A percentile compares a stretch with the other conserved stretches of the same genome.
Evolutionary conservation across 805 yeast genomes (phyloP).

Genomic region (Alloascoidea africana): DNA sequence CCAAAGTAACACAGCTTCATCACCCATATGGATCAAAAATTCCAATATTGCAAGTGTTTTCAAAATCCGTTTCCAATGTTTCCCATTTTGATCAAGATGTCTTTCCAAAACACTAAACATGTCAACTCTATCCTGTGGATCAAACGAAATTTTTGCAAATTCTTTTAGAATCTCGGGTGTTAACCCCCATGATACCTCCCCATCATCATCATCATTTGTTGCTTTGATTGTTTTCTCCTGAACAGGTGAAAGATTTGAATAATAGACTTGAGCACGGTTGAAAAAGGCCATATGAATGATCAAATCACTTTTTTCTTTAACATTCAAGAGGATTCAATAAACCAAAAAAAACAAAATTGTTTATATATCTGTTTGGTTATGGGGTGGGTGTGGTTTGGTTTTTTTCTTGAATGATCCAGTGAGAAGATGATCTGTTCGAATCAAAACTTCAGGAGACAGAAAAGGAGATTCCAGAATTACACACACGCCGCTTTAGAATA

Average conservation of each 20-base stretch:
- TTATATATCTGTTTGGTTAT: too few relatives aligned
- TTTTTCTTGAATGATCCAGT: too few relatives aligned
- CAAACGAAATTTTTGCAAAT: background rate
- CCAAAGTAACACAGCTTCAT: background rate
- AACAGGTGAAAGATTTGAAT: background rate
- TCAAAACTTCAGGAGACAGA: too few relatives aligned
- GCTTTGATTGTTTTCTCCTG: background rate
- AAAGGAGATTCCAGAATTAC: too few relatives aligned
- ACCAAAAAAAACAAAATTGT: too few relatives aligned
- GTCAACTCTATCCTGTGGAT: background rate
- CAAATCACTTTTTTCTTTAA: too few relatives aligned
- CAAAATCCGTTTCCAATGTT: background rate
- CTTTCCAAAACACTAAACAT: background rate
- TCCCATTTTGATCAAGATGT: background rate
- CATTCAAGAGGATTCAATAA: too few relatives aligned
- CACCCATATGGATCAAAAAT: background rate
- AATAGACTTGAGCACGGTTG: too few relatives aligned
- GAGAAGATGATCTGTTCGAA: too few relatives aligned
- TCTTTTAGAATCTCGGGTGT: background rate
- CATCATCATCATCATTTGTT: background rate
- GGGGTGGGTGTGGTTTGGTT: too few relatives aligned
- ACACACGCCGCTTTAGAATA: too few relatives aligned
- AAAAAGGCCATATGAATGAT: too few relatives aligned
- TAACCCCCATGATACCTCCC: conserved; percentile 1
- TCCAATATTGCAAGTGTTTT: background rate